Percentiles rank a stretch among this genome's conserved stretches.
These are phyloP conservation scores for Pythium dissotocum DNA, from an alignment of 352 stramenopile genomes.

Conservation along the genomic window DNA sequence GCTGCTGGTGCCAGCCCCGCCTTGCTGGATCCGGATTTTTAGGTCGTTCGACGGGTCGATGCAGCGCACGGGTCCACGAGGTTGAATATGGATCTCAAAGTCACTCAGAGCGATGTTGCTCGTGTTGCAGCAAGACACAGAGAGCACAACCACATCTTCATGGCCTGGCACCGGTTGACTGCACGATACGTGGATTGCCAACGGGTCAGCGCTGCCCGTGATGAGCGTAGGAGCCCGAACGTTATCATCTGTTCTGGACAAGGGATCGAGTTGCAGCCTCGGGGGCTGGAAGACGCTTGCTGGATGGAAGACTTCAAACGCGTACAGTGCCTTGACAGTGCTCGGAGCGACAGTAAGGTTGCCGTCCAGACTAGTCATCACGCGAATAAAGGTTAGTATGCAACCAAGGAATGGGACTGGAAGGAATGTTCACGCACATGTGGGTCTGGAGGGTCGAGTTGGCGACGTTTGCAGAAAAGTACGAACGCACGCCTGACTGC, in stretches of 20 bases:
- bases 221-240: slow-evolving; percentile 26
- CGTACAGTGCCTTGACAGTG: slow-evolving; percentile 8
- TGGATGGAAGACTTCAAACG: slow-evolving; percentile 22
- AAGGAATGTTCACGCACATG: slow-evolving; percentile 15
- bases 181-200: slow-evolving; percentile 59
- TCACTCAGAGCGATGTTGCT: slow-evolving; percentile 60
- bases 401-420: background rate
- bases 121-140: slow-evolving; percentile 65
- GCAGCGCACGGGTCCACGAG: slow-evolving; percentile 45
- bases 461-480: slow-evolving; percentile 12
- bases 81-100: slow-evolving; percentile 64
- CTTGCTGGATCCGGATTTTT: slow-evolving; percentile 50
- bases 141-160: slow-evolving; percentile 52
- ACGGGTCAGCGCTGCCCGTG: slow-evolving; percentile 61
- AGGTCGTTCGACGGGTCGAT: slow-evolving; percentile 60
- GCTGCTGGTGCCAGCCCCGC: slow-evolving; percentile 34
- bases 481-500: slow-evolving; percentile 10
- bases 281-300: slow-evolving; percentile 14
- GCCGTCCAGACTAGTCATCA: slow-evolving; percentile 12
- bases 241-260: background rate
- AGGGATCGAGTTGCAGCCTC: background rate
- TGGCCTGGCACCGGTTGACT: slow-evolving; percentile 42
- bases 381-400: background rate
- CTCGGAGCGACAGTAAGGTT: background rate
- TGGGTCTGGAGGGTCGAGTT: slow-evolving; percentile 16